Evolutionary conservation across 257 asterid species (phyloP).

Genomic region (Plantago major): DNA sequence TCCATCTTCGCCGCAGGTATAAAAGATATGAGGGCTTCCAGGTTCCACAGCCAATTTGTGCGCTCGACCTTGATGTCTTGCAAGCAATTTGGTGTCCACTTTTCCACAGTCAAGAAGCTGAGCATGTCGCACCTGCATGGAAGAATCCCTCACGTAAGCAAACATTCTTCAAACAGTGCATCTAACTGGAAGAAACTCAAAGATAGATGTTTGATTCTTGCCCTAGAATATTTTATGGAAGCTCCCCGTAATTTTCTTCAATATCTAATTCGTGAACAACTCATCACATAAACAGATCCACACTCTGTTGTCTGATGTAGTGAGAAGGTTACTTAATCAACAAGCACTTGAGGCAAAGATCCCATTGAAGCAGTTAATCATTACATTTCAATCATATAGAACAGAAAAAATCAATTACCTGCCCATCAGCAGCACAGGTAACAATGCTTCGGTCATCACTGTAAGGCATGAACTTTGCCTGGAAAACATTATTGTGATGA

Average conservation of each 20-base stretch:
- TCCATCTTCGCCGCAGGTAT: slow-evolving; percentile 94
- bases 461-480: slow-evolving; percentile 87
- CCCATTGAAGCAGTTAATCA: background rate
- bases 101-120: slow-evolving; percentile 57
- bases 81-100: slow-evolving; percentile 58
- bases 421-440: slow-evolving; percentile 95
- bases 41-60: slow-evolving; percentile 87
- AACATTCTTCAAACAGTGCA: slow-evolving; percentile 3
- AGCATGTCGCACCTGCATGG: slow-evolving; percentile 71
- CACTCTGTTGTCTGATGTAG: background rate
- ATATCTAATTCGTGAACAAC: background rate
- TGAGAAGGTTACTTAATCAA: background rate
- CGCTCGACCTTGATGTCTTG: slow-evolving; percentile 64
- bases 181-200: slow-evolving; percentile 7
- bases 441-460: slow-evolving; percentile 78
- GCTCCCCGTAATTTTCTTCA: background rate
- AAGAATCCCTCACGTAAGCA: slow-evolving; percentile 16
- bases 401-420: slow-evolving; percentile 39
- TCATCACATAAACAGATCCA: background rate
- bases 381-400: background rate
- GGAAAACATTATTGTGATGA: slow-evolving; percentile 77
- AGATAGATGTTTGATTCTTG: background rate
- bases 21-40: slow-evolving; percentile 74
- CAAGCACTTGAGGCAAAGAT: slow-evolving; percentile 1
- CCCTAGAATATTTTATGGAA: slow-evolving; percentile 1